phyloP scores from a whole-genome alignment of 441 rosid genomes.

The Geranium incanum region DNA sequence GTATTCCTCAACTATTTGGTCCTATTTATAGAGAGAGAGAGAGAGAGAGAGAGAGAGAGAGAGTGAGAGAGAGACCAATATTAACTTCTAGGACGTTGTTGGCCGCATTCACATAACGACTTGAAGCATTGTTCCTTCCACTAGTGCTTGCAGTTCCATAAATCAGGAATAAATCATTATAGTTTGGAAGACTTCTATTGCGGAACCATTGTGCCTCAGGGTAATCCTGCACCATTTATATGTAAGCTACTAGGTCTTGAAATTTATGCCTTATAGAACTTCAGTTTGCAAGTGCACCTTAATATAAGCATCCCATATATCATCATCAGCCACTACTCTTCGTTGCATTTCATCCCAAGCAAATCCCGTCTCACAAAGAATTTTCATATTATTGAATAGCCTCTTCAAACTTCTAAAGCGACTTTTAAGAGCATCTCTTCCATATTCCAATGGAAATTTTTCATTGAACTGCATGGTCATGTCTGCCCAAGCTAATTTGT shows the following conservation, averaged over 20 bases:
- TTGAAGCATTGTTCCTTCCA: constrained; percentile 17
- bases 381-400: constrained; percentile 47
- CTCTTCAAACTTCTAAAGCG: constrained; percentile 63
- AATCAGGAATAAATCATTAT: constrained; percentile 45
- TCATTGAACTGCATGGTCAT: constrained; percentile 66
- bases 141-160: constrained; percentile 29
- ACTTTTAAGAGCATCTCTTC: constrained; percentile 60
- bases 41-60: constrained; percentile 12
- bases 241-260: constrained; percentile 16
- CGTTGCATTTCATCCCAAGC: constrained; percentile 59
- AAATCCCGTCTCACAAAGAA: constrained; percentile 52
- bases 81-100: constrained; percentile 20
- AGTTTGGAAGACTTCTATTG: constrained; percentile 37
- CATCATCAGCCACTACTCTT: constrained; percentile 51
- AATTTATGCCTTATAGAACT: constrained; percentile 6
- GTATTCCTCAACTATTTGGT: not conserved
- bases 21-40: constrained; percentile 2
- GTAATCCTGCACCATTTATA: constrained; percentile 34
- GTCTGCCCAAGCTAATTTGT: constrained; percentile 71
- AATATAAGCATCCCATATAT: constrained; percentile 62
- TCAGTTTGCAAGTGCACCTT: constrained; percentile 43
- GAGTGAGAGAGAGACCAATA: constrained; percentile 17
- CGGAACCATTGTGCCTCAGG: constrained; percentile 32
- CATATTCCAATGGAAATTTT: constrained; percentile 57
- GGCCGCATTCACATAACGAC: constrained; percentile 23